Evolutionary conservation across 1,284 basidiomycete genomes (phyloP).

Genomic region (Ustilago curta): DNA sequence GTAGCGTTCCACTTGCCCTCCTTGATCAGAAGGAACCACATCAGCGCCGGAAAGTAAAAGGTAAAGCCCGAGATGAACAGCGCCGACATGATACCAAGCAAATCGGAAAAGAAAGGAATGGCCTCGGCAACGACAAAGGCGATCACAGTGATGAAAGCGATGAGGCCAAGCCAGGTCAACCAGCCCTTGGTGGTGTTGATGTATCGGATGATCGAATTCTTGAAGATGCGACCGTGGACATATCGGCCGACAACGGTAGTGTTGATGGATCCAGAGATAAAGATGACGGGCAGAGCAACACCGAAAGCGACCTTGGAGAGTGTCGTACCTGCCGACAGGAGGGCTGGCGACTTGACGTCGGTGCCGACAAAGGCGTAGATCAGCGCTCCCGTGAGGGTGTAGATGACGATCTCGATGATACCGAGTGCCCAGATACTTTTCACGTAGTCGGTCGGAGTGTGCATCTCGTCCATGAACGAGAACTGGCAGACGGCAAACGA

Average conservation of each 20-base stretch:
- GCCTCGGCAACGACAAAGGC: constrained; percentile 57
- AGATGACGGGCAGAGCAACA: constrained; percentile 59
- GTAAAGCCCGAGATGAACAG: constrained; percentile 58
- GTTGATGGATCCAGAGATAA: constrained; percentile 65
- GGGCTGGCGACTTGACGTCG: constrained; percentile 53
- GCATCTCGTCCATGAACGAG: constrained; percentile 63
- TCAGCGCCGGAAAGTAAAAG: constrained; percentile 72
- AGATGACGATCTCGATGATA: constrained; percentile 60
- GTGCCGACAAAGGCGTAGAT: constrained; percentile 60
- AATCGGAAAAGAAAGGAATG: constrained; percentile 54
- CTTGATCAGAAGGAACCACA: constrained; percentile 58
- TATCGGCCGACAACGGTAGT: constrained; percentile 56
- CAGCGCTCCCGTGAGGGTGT: constrained; percentile 60
- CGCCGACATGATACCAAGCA: constrained; percentile 53
- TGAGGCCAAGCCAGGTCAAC: constrained; percentile 52
- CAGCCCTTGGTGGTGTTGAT: constrained; percentile 59
- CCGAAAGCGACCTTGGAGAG: constrained; percentile 62
- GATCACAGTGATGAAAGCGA: constrained; percentile 48
- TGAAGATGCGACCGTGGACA: constrained; percentile 54
- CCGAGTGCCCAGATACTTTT: constrained; percentile 60
- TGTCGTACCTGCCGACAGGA: constrained; percentile 52
- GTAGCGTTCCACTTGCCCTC: constrained; percentile 50
- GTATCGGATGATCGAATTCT: constrained; percentile 54
- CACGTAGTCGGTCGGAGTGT: constrained; percentile 58
- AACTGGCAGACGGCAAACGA: constrained; percentile 63